Evolutionary conservation across 768 basidiomycete species (phyloP), one percentile per base, ranked within the genome.

Genomic region (Mycena pura): DNA sequence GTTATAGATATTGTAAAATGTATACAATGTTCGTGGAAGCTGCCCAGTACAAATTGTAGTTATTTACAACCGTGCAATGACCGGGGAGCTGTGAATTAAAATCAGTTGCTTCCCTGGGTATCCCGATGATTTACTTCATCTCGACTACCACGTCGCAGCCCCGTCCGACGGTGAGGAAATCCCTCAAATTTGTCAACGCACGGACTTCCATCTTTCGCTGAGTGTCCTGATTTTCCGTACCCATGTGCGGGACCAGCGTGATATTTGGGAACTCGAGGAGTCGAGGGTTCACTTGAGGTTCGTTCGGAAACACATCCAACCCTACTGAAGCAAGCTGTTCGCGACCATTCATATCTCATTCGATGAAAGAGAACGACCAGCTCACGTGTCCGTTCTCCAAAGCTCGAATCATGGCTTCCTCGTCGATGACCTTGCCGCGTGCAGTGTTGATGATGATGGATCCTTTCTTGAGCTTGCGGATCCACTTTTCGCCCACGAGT

Each of bases 171-270:
- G 77, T 80, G 58, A 94, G 73, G 74, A 83, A 94, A 68, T 93
- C 90, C 61, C 77, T 82, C 55, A 95, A 72, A 69, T 95, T 94
- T 25, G 82, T 84, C 64, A 95, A 78, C 8, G 93, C 91, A n/a
- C 91, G 85, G 32, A 93, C 80, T 76, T 95, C 93, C 93, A 95
- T 95, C 71, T 82, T 83, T 58, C 81, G 82, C 72, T 92, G 90
- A 6, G 90, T 83, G 68, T 95, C 94, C 63, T 86, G 85, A 52
- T 86, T 95, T 73, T 92, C 88, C 0, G 93, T 95, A 7, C 95
- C 96, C 88, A 96, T 89, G 73, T 96, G 96, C 0, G 95, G 96
- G 19, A 98, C 82, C 9, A 98, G 80, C 28, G 90, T 90, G 63
- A 93, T 88, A 63, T 94, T 87, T 9, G 90, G 87, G 74, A 93